Evolutionary conservation across 495 filamentous ascomycete species (phyloP), one percentile per base, ranked within the genome.

Genomic region (Clohesyomyces aquaticus): DNA sequence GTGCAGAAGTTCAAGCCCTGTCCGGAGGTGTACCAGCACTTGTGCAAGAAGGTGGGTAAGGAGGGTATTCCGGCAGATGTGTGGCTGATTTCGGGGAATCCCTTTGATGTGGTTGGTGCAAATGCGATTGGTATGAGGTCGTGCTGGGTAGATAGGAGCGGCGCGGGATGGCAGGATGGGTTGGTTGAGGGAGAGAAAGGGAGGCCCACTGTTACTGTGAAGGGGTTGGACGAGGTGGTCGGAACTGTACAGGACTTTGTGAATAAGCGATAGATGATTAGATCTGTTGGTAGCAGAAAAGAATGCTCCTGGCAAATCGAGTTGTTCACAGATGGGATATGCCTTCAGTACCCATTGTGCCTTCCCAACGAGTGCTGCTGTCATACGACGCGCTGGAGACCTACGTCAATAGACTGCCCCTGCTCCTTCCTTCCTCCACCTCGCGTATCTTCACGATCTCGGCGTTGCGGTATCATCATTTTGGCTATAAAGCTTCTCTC

Each of bases 11-110:
- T 83, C 72, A 94, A 96, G 73, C 91, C 91, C 0, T 80, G 83
- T 25, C 81, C 76, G n/a, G 82, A 79, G 50, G 79, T 79, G 22
- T 94, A 94, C 68, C 61, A 79, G 27, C 78, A 87, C 67, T 72
- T 94, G 55, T 56, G 47, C 18, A 25, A 43, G 41, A 32, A 45
- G 27, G 3, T 79, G 0, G 62, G 76, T 57, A 79, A 81, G 46
- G 76, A 82, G 11, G 84, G 82, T 60, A 70, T 66, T n/a, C 68
- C 74, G 21, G 71, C 67, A 0, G 79, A 86, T 23, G 80, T 93
- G 3, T 93, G 87, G 87, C 74, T 94, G 8, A 80, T 94, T 19
- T 90, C 83, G 65, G 81, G 83, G 6, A 96, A 94, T 72, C 87
- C 91, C 6, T 95, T 95, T 72, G 91, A 95, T 71, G 77, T 91